Percentiles rank a stretch among this genome's conserved stretches.
phyloP scores from a whole-genome alignment of 768 basidiomycete genomes.

The Kwoniella bestiolae region DNA sequence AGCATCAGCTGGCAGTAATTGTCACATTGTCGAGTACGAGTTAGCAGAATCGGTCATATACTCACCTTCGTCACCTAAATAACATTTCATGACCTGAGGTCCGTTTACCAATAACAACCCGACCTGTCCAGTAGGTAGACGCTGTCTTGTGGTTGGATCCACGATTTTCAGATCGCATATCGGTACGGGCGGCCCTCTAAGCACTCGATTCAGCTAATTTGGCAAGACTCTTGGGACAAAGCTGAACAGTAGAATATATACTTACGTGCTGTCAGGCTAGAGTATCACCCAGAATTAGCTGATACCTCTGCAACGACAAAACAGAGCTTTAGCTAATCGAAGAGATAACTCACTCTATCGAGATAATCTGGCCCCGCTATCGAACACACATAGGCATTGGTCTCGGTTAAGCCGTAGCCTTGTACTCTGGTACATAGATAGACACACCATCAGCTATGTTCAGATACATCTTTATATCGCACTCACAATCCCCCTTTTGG shows the following conservation, averaged over 20 bases:
- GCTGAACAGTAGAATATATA: no score
- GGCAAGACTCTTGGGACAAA: no score
- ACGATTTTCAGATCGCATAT: slow-evolving; percentile 45
- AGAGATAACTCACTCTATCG: slow-evolving; percentile 29
- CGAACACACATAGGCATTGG: slow-evolving; percentile 53
- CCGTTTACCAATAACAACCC: slow-evolving; percentile 46
- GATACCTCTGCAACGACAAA: no score
- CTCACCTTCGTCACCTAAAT: slow-evolving; percentile 42
- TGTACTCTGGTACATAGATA: slow-evolving; percentile 37
- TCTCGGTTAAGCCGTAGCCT: slow-evolving; percentile 53
- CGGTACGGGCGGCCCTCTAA: slow-evolving; percentile 49
- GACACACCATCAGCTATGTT: background rate
- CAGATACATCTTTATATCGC: background rate
- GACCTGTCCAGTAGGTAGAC: slow-evolving; percentile 30
- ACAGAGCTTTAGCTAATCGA: background rate
- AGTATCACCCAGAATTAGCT: background rate
- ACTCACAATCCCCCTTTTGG: slow-evolving; percentile 50
- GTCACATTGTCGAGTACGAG: no score
- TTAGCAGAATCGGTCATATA: no score
- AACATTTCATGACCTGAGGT: slow-evolving; percentile 55
- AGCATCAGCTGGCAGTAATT: no score
- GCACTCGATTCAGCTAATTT: background rate
- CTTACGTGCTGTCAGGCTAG: slow-evolving; percentile 54
- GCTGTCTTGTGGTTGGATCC: slow-evolving; percentile 33
- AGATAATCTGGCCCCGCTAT: slow-evolving; percentile 47